Conservation (phyloP, 2,329 filamentous ascomycete genomes). For the Dothistroma septosporum region DNA sequence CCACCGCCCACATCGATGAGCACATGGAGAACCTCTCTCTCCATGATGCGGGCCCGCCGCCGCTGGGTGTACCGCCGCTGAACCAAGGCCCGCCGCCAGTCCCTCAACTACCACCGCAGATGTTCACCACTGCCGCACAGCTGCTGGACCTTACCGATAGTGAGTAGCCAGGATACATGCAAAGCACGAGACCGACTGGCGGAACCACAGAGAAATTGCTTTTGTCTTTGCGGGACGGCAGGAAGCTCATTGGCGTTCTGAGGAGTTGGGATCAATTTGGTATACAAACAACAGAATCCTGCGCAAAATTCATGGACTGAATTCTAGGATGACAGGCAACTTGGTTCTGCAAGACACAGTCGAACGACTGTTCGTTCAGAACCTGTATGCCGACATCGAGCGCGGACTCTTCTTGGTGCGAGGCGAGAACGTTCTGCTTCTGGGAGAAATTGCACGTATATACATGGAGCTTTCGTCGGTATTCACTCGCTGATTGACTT, state of each 20-base stretch:
- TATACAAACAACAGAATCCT: conserved; percentile 41
- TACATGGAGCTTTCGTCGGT: no score
- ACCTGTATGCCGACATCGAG: conserved; percentile 76
- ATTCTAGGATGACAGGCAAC: conserved; percentile 60
- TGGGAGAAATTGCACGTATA: conserved; percentile 73
- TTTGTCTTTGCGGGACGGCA: conserved; percentile 83
- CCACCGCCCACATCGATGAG: conserved; percentile 12
- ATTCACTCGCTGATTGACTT: conserved; percentile 4
- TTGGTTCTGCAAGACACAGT: conserved; percentile 89
- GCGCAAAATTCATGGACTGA: conserved; percentile 4
- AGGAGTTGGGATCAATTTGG: conserved; percentile 98
- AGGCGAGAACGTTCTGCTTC: conserved; percentile 92
- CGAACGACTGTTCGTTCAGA: conserved; percentile 75
- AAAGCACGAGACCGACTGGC: conserved; percentile 21
- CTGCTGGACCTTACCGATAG: conserved; percentile 95
- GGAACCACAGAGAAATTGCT: conserved; percentile 77
- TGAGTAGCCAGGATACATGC: conserved; percentile 44
- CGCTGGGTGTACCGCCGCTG: conserved; percentile 20
- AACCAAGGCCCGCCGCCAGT: conserved; percentile 34
- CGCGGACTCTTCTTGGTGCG: conserved; percentile 87
- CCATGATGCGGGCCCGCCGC: conserved; percentile 31
- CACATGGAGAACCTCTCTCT: conserved; percentile 35
- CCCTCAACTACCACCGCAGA: conserved; percentile 79
- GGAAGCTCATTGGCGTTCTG: conserved; percentile 88
- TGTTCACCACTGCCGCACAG: conserved; percentile 97